Conservation (phyloP, 108 stramenopile genomes). For the Fragilaria radians region DNA sequence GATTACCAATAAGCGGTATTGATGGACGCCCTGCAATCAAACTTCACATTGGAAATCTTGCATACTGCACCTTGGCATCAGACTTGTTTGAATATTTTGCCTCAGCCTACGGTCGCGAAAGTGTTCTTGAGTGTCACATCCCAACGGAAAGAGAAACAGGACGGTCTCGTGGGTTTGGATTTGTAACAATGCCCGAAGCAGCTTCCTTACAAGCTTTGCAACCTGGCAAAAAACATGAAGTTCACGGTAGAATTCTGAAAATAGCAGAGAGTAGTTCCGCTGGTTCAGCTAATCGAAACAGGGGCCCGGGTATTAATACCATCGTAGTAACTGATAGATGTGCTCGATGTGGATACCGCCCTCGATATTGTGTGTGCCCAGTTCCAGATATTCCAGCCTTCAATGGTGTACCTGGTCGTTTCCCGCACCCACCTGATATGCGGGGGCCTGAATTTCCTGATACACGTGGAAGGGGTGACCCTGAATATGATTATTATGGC, state of each 20-base stretch:
- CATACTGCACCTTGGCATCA: slow-evolving; percentile 64
- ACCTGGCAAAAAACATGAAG: slow-evolving; percentile 56
- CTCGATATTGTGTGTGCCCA: slow-evolving; percentile 72
- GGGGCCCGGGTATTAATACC: slow-evolving; percentile 11
- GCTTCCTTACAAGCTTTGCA: slow-evolving; percentile 52
- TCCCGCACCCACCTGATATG: slow-evolving; percentile 17
- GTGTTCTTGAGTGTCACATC: slow-evolving; percentile 82
- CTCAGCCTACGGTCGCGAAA: slow-evolving; percentile 57
- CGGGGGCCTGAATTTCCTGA: slow-evolving; percentile 27
- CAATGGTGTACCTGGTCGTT: slow-evolving; percentile 11
- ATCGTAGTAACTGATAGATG: slow-evolving; percentile 52
- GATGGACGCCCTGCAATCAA: slow-evolving; percentile 72
- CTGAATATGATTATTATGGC: slow-evolving; percentile 30
- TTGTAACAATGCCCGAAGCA: slow-evolving; percentile 73
- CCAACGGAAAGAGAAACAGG: slow-evolving; percentile 77
- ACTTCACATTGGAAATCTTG: slow-evolving; percentile 82
- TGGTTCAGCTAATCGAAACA: slow-evolving; percentile 47
- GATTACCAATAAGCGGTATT: slow-evolving; percentile 1
- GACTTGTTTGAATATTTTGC: slow-evolving; percentile 76
- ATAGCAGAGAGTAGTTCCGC: slow-evolving; percentile 81
- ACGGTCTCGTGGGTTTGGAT: slow-evolving; percentile 81
- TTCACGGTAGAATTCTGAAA: slow-evolving; percentile 72
- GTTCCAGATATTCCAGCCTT: slow-evolving; percentile 30
- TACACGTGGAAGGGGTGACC: slow-evolving; percentile 26
- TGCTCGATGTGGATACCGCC: slow-evolving; percentile 71